Conservation (phyloP, 2,329 filamentous ascomycete genomes). For the Lasiodiplodia gonubiensis region DNA sequence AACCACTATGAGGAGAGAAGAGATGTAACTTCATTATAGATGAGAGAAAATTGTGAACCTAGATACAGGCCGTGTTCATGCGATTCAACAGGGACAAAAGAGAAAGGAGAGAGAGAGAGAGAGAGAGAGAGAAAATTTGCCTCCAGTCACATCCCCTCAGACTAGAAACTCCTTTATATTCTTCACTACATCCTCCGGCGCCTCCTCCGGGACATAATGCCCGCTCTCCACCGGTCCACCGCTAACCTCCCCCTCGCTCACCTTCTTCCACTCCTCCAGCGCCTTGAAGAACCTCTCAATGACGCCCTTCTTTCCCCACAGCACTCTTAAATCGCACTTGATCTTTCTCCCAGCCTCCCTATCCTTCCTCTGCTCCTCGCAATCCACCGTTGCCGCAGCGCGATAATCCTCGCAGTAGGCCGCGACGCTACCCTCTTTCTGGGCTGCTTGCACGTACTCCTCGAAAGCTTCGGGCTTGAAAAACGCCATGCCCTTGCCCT, state of each 20-base stretch:
- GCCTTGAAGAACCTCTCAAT: slow-evolving; percentile 59
- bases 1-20: too few relatives aligned
- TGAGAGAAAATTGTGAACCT: too few relatives aligned
- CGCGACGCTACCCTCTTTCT: slow-evolving; percentile 51
- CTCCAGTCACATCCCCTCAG: background rate
- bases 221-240: slow-evolving; percentile 49
- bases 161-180: slow-evolving; percentile 29
- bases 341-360: slow-evolving; percentile 50
- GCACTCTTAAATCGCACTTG: slow-evolving; percentile 53
- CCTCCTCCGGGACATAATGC: slow-evolving; percentile 60
- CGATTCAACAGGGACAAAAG: background rate
- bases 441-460: slow-evolving; percentile 52
- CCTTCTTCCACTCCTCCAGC: slow-evolving; percentile 58
- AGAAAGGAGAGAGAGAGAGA: background rate
- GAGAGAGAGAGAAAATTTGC: background rate
- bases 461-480: slow-evolving; percentile 42
- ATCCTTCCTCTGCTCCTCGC: slow-evolving; percentile 58
- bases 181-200: slow-evolving; percentile 52
- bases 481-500: slow-evolving; percentile 22
- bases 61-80: too few relatives aligned
- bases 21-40: too few relatives aligned
- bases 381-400: slow-evolving; percentile 58
- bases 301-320: slow-evolving; percentile 52
- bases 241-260: slow-evolving; percentile 42
- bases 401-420: slow-evolving; percentile 64